These are phyloP conservation scores for Neohortaea acidophila DNA, from an alignment of 495 filamentous ascomycete species.

Conservation along the genomic window DNA sequence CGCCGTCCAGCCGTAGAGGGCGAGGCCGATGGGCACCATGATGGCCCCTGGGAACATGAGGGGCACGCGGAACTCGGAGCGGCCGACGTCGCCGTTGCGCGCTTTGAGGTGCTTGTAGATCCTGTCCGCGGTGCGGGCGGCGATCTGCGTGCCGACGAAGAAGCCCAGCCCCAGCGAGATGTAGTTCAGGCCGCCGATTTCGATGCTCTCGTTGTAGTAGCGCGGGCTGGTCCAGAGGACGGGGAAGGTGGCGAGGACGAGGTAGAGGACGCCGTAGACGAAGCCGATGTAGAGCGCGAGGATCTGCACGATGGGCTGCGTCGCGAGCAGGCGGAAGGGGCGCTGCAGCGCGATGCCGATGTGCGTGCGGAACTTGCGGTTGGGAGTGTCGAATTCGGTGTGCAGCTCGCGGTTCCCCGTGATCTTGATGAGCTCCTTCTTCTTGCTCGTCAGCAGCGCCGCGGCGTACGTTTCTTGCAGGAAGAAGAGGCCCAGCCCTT, in stretches of 20 bases:
- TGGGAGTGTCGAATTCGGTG: slow-evolving; percentile 45
- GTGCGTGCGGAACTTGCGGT: slow-evolving; percentile 20
- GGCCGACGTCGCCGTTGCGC: slow-evolving; percentile 39
- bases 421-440: slow-evolving; percentile 41
- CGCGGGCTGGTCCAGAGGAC: slow-evolving; percentile 38
- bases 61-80: slow-evolving; percentile 54
- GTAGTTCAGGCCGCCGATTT: slow-evolving; percentile 53
- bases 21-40: slow-evolving; percentile 46
- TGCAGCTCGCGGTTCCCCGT: slow-evolving; percentile 46
- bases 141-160: slow-evolving; percentile 47
- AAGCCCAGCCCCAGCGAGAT: slow-evolving; percentile 57
- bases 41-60: slow-evolving; percentile 44
- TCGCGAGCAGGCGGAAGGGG: slow-evolving; percentile 35
- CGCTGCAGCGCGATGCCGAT: slow-evolving; percentile 23
- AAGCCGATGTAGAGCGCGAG: slow-evolving; percentile 51
- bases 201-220: slow-evolving; percentile 44
- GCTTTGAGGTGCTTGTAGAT: slow-evolving; percentile 49
- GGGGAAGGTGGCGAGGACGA: slow-evolving; percentile 56
- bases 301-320: slow-evolving; percentile 39
- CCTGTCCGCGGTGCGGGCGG: slow-evolving; percentile 46
- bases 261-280: slow-evolving; percentile 58
- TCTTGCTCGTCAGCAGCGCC: slow-evolving; percentile 42
- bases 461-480: slow-evolving; percentile 59
- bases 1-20: slow-evolving; percentile 60
- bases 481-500: slow-evolving; percentile 47